Evolutionary conservation across 495 filamentous ascomycete species (phyloP).

Genomic region (Penicillium taxi): DNA sequence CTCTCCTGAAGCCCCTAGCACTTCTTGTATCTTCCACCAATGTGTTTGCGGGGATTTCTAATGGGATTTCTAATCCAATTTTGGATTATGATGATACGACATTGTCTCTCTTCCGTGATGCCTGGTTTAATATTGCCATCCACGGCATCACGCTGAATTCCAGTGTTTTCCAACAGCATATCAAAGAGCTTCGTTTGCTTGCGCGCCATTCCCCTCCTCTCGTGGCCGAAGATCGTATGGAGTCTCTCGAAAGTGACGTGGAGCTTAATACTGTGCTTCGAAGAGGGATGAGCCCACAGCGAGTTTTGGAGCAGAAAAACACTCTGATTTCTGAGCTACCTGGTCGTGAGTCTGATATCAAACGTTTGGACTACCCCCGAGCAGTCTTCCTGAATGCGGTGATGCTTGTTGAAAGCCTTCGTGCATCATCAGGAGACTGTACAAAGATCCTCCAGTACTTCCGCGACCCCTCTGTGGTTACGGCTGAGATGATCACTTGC

Average conservation of each 20-base stretch:
- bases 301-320: conserved; percentile 71
- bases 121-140: conserved; percentile 94
- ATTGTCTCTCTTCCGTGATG: conserved; percentile 69
- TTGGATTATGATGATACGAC: conserved; percentile 54
- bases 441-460: conserved; percentile 85
- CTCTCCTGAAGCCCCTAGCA: conserved; percentile 75
- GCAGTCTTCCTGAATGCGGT: conserved; percentile 86
- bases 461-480: conserved; percentile 76
- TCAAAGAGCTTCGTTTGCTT: conserved; percentile 67
- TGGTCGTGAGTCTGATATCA: conserved; percentile 65
- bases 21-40: conserved; percentile 57
- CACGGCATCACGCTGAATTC: conserved; percentile 80
- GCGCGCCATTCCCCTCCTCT: conserved; percentile 79
- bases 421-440: conserved; percentile 76
- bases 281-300: conserved; percentile 68
- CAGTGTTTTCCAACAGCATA: conserved; percentile 54
- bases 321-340: conserved; percentile 64
- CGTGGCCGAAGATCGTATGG: conserved; percentile 73
- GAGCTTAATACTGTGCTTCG: conserved; percentile 88
- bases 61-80: conserved; percentile 17
- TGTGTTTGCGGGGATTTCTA: too few species aligned
- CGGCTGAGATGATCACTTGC: conserved; percentile 67
- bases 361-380: conserved; percentile 71
- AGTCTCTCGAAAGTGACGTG: conserved; percentile 87
- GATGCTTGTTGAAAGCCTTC: conserved; percentile 73